Conservation (phyloP, 805 yeast species). For the Sugiyamaella americana region DNA sequence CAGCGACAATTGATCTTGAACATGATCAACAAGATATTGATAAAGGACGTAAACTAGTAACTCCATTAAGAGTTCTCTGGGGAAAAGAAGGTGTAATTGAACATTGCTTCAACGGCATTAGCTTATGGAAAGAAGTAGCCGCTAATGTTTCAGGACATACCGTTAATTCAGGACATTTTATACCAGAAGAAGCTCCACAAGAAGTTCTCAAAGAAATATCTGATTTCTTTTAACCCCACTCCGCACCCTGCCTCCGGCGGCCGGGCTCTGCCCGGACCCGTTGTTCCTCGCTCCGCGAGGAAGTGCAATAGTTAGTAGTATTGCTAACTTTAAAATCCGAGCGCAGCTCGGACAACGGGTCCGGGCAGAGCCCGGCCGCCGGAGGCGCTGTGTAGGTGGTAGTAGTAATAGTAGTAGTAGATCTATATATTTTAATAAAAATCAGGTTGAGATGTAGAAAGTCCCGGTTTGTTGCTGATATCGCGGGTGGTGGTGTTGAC, state of each 20-base stretch:
- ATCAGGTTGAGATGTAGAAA: slow-evolving; percentile 4
- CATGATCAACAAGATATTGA: slow-evolving; percentile 11
- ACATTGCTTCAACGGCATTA: slow-evolving; percentile 9
- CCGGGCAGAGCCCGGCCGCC: neutral
- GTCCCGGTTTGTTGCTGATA: slow-evolving; percentile 21
- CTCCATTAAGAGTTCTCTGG: slow-evolving; percentile 16
- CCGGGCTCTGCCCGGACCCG: neutral
- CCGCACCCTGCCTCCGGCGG: neutral
- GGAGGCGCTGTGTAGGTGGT: neutral
- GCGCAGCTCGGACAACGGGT: neutral
- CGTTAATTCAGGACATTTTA: slow-evolving; percentile 23
- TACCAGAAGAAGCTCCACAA: slow-evolving; percentile 12
- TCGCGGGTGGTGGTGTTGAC: slow-evolving; percentile 22
- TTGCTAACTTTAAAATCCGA: no score
- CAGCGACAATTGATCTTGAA: slow-evolving; percentile 13
- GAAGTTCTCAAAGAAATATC: neutral
- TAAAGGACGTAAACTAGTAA: slow-evolving; percentile 1
- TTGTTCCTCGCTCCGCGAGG: neutral
- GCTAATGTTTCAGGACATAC: slow-evolving; percentile 37
- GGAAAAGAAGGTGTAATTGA: slow-evolving; percentile 13
- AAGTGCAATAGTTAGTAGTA: no score
- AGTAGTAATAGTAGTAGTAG: neutral
- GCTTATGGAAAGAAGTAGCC: slow-evolving; percentile 15
- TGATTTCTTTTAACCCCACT: neutral
- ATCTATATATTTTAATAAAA: neutral